Evolutionary conservation across 2,329 filamentous ascomycete genomes (phyloP), one percentile per base, ranked within the genome.

Genomic region (Curvularia lunata): DNA sequence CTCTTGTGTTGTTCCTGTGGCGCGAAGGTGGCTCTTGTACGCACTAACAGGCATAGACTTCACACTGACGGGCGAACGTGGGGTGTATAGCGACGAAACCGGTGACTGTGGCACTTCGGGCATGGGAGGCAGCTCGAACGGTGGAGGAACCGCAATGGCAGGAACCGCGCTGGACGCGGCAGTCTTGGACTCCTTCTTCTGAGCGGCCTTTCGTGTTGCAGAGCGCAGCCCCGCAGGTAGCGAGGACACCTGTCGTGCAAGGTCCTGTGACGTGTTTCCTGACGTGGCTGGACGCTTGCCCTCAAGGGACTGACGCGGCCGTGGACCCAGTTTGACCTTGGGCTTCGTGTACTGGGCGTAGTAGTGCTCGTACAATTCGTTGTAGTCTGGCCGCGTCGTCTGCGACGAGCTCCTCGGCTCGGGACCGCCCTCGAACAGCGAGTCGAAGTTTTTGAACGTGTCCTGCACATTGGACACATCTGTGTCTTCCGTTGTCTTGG

Each of bases 291-390:
- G 84, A 46, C 88, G 84, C 56, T 86, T 83, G 63, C 84, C 80
- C 61, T 92, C 88, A 41, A 88, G 73, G 2, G 92, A 94, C 25
- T 92, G 92, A 45, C 94, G 86, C 9, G 94, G 94, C 51, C 95
- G 85, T 4, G 95, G 94, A 1, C 88, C 95, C 42, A 97, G 85
- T 77, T 96, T 97, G 54, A 97, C 88, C 75, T 96, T 97, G 42
- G 89, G 89, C 70, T 91, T 92, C 65, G 78, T 91, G 67, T 80
- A 81, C 43, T 79, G 74, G 21, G 80, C 80, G 64, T 83, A 81
- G 52, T 81, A 81, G 59, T 77, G 77, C 53, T 78, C 77, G 62
- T 80, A 81, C 13, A 79, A 69, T 54, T 82, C 78, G 42, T 74
- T 65, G 45, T 73, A 69, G 51, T 70, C 71, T 40, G 77, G 77